Percentiles rank a stretch among this genome's conserved stretches.
These are phyloP conservation scores for Oryza australiensis DNA, from an alignment of 176 grass and related monocot genomes.

Conservation along the genomic window DNA sequence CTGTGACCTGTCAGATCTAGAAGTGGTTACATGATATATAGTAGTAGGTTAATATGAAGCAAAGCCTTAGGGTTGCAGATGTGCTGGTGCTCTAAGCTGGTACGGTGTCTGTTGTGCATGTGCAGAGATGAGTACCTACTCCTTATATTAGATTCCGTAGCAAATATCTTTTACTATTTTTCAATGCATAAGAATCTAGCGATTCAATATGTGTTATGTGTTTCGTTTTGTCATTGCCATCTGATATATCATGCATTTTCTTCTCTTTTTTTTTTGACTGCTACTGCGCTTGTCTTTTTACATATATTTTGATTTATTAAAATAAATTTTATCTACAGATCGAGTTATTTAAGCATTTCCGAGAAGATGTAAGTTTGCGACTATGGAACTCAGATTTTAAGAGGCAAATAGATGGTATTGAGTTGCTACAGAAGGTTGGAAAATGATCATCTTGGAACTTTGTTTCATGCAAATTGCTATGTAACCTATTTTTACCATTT, in stretches of 20 bases:
- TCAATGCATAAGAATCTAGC: background rate
- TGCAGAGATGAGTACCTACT: background rate
- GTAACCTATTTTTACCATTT: constrained; percentile 13
- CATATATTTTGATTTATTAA: background rate
- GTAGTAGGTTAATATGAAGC: constrained; percentile 6
- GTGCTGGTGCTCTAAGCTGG: background rate
- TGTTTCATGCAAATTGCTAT: background rate
- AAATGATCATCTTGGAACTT: constrained; percentile 30
- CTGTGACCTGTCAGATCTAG: background rate
- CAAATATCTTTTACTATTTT: background rate
- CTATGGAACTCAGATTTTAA: constrained; percentile 94
- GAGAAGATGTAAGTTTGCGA: constrained; percentile 92
- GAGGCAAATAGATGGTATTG: constrained; percentile 98
- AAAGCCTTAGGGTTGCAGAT: background rate
- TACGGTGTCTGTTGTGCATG: background rate
- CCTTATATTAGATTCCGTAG: constrained; percentile 6
- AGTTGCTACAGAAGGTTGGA: constrained; percentile 92
- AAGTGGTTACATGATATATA: background rate
- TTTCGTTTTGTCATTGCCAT: background rate
- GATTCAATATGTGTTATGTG: background rate
- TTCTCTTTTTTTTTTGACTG: background rate
- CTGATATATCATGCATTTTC: constrained; percentile 5
- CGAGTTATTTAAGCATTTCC: constrained; percentile 91
- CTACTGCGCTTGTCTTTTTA: background rate
- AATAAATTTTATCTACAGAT: constrained; percentile 46